These are phyloP conservation scores for Parasarocladium wereldwijsianum DNA, from an alignment of 2,329 filamentous ascomycete genomes.

Conservation along the genomic window DNA sequence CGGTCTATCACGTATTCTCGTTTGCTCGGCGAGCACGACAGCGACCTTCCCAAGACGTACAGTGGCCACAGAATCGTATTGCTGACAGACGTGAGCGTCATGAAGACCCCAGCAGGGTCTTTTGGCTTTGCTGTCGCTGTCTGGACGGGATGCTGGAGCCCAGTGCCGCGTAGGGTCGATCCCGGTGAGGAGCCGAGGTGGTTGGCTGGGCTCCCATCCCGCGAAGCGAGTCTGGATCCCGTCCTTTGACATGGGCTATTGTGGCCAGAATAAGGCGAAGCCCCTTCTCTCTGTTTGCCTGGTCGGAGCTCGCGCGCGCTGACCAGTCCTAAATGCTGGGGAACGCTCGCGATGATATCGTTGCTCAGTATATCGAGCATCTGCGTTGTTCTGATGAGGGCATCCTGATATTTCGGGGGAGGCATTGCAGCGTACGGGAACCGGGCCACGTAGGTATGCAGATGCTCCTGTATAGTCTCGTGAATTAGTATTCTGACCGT, in stretches of 20 bases:
- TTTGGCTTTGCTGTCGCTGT: conserved; percentile 14
- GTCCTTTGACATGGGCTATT: conserved; percentile 3
- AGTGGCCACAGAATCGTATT: conserved; percentile 36
- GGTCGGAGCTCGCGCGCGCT: conserved; percentile 21
- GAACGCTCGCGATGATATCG: conserved; percentile 29
- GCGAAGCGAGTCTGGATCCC: neutral
- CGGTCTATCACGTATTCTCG: conserved; percentile 28
- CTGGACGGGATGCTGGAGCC: conserved; percentile 24
- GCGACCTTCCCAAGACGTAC: conserved; percentile 32
- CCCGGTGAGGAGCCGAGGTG: neutral
- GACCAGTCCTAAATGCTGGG: conserved; percentile 34
- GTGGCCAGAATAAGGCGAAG: neutral
- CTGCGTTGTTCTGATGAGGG: conserved; percentile 20
- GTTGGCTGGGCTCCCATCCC: conserved; percentile 12
- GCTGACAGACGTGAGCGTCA: conserved; percentile 32
- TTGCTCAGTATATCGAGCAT: conserved; percentile 24
- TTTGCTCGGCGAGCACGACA: conserved; percentile 24
- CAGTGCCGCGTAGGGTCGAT: conserved; percentile 12
- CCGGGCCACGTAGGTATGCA: conserved; percentile 19
- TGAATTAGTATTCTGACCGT: conserved; percentile 30
- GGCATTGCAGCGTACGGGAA: conserved; percentile 8
- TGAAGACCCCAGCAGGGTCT: conserved; percentile 26
- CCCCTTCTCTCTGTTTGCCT: conserved; percentile 7
- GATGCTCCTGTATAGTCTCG: conserved; percentile 29
- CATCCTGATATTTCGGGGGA: conserved; percentile 17